Evolutionary conservation across 2,329 filamentous ascomycete species (phyloP), one percentile per base, ranked within the genome.

Genomic region (Boeremia lycopersici): DNA sequence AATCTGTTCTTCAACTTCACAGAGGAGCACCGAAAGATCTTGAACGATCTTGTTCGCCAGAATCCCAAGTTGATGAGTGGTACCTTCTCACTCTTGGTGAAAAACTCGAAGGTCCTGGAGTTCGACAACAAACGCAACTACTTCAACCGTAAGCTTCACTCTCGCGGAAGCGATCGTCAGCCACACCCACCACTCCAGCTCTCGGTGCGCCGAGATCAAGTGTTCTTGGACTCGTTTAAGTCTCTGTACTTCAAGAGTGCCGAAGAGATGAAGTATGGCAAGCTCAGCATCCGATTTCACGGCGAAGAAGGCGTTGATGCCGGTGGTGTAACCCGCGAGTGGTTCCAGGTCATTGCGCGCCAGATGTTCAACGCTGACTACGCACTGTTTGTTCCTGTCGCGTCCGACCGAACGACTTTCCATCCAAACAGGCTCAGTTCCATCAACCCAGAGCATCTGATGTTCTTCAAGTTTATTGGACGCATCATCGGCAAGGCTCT

Each of bases 341-440:
- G 96, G 95, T 99, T 99, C 84, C 93, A 97, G 74, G 93, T 96
- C 46, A 89, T 99, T 63, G 89, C 96, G 28, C 86, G 95, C 57
- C 95, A 97, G 71, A 99, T 99, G 95, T 99, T 99, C 78, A 95
- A 99, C 75, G 90, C 95, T 43, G 95, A 97, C 77, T 99, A 98
- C 72, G 95, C 91, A 44, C 82, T 99, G 34, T 99, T 98, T 79
- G 95, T 90, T 45, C 95, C 95, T 1, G 96, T 99, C 25, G 96
- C 95, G 23, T 96, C 95, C 25, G 95, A 99, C 73, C 89, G 93
- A 49, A 99, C 96, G 0, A 99, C 95, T 0, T 99, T 99, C 88
- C 95, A 99, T 75, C 95, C 96, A 13, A 99, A 97, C 77, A 91
- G 91, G 71, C 84, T 96, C 60, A 98, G 93, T 76, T 87, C 87